A percentile compares a stretch with the other conserved stretches of the same genome.
These are phyloP conservation scores for Claviceps maximensis DNA, from an alignment of 2,329 filamentous ascomycete genomes.

Conservation along the genomic window DNA sequence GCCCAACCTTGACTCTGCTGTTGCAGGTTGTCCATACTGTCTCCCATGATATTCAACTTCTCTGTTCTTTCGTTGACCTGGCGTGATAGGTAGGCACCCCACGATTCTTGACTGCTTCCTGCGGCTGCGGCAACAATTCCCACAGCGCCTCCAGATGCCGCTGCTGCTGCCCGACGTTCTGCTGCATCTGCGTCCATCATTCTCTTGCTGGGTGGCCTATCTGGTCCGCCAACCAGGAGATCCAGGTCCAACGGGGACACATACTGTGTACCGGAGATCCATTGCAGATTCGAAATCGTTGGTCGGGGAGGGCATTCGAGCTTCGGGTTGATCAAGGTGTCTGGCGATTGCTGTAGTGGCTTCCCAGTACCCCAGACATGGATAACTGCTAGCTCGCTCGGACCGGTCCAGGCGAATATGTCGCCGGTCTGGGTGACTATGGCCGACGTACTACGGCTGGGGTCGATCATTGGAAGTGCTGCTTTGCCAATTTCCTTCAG, in stretches of 20 bases:
- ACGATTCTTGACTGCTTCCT: constrained; percentile 39
- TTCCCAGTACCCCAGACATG: constrained; percentile 71
- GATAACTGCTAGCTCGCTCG: constrained; percentile 72
- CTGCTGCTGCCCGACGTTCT: constrained; percentile 46
- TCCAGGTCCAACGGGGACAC: constrained; percentile 81
- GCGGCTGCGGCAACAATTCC: constrained; percentile 13
- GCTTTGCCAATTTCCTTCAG: constrained; percentile 70
- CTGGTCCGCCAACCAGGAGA: constrained; percentile 75
- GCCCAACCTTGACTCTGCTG: constrained; percentile 74
- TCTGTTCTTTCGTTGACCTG: constrained; percentile 87
- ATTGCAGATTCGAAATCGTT: constrained; percentile 89
- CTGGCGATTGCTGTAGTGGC: constrained; percentile 47
- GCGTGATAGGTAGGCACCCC: constrained; percentile 69
- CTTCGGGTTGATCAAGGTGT: constrained; percentile 67
- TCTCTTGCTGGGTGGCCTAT: constrained; percentile 75
- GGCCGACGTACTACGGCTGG: constrained; percentile 54
- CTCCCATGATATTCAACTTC: constrained; percentile 67
- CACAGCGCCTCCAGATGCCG: constrained; percentile 27
- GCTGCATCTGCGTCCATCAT: constrained; percentile 70
- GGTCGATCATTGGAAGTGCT: constrained; percentile 57
- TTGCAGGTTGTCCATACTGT: constrained; percentile 72
- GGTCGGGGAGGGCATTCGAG: constrained; percentile 65
- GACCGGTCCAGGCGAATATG: constrained; percentile 77
- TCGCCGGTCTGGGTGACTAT: constrained; percentile 67
- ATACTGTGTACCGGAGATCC: constrained; percentile 91